Evolutionary conservation across 768 basidiomycete species (phyloP).

Genomic region (Artomyces pyxidatus): DNA sequence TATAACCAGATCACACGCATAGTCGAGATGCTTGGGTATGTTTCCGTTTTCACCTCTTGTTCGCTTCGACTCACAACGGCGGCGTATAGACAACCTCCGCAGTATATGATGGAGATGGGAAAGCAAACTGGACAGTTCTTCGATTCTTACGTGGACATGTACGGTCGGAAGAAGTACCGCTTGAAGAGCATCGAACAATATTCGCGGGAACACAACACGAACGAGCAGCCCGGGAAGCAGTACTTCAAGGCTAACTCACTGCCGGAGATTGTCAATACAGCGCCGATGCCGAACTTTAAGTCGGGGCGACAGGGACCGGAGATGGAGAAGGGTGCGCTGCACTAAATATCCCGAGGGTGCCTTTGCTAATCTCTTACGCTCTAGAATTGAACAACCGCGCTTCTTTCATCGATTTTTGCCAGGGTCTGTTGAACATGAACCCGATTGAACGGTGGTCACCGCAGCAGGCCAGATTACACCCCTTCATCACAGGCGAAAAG

Average conservation of each 20-base stretch:
- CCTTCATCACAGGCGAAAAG: constrained; percentile 97
- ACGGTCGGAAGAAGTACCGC: constrained; percentile 76
- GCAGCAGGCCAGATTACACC: constrained; percentile 90
- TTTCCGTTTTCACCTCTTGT: constrained; percentile 12
- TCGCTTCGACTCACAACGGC: constrained; percentile 1
- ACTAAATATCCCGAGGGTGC: not conserved
- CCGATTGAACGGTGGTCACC: constrained; percentile 96
- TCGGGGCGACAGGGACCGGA: constrained; percentile 62
- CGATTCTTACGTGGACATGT: constrained; percentile 65
- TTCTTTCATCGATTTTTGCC: constrained; percentile 96
- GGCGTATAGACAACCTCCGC: constrained; percentile 66
- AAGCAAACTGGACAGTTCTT: constrained; percentile 96
- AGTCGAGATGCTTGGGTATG: constrained; percentile 96
- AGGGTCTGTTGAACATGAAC: constrained; percentile 88
- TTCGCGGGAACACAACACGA: constrained; percentile 87
- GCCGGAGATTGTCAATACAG: constrained; percentile 92
- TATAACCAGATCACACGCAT: constrained; percentile 98
- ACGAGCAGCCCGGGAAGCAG: constrained; percentile 98
- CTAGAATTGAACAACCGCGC: constrained; percentile 89
- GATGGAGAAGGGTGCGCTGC: constrained; percentile 73
- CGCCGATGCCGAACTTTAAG: constrained; percentile 86
- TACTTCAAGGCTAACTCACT: constrained; percentile 94
- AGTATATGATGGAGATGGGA: constrained; percentile 90
- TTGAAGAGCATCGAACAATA: constrained; percentile 94
- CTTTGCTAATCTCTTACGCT: not conserved